Evolutionary conservation across 495 filamentous ascomycete genomes (phyloP).

Genomic region (Ascobolus immersus): DNA sequence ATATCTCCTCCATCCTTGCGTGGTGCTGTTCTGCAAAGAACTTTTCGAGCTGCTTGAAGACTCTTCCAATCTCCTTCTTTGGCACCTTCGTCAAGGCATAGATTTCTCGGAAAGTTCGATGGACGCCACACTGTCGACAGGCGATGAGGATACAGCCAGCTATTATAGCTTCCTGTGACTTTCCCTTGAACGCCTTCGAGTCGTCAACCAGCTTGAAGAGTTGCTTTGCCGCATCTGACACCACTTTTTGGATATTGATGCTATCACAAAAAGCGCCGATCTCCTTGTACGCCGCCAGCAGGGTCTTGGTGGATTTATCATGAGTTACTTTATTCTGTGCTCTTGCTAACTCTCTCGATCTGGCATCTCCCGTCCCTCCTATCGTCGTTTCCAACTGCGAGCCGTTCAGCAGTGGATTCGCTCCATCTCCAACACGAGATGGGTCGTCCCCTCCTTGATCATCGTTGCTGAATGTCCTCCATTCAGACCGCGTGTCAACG

Average conservation of each 20-base stretch:
- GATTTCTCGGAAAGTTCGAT: slow-evolving; percentile 79
- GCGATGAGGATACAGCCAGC: slow-evolving; percentile 94
- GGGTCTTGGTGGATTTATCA: slow-evolving; percentile 61
- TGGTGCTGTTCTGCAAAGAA: slow-evolving; percentile 43
- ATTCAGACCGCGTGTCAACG: slow-evolving; percentile 87
- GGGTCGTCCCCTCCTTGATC: slow-evolving; percentile 86
- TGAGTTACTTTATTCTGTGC: slow-evolving; percentile 63
- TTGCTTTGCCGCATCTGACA: slow-evolving; percentile 69
- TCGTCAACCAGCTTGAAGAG: slow-evolving; percentile 86
- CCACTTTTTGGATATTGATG: slow-evolving; percentile 51
- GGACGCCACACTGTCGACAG: slow-evolving; percentile 65
- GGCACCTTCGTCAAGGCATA: slow-evolving; percentile 74
- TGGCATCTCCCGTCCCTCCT: slow-evolving; percentile 44
- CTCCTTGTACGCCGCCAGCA: slow-evolving; percentile 64
- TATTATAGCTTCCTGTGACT: slow-evolving; percentile 77
- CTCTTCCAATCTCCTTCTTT: slow-evolving; percentile 89
- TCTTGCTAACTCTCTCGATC: slow-evolving; percentile 49
- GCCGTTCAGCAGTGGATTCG: slow-evolving; percentile 68
- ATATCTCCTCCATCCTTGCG: slow-evolving; percentile 25
- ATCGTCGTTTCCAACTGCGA: slow-evolving; percentile 82
- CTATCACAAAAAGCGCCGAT: slow-evolving; percentile 72
- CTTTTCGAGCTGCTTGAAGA: slow-evolving; percentile 77
- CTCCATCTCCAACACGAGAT: slow-evolving; percentile 83
- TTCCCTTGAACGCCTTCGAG: slow-evolving; percentile 78
- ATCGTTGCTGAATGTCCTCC: slow-evolving; percentile 95